phyloP scores from a whole-genome alignment of 2,329 filamentous ascomycete genomes.

The Sclerotinia minor region DNA sequence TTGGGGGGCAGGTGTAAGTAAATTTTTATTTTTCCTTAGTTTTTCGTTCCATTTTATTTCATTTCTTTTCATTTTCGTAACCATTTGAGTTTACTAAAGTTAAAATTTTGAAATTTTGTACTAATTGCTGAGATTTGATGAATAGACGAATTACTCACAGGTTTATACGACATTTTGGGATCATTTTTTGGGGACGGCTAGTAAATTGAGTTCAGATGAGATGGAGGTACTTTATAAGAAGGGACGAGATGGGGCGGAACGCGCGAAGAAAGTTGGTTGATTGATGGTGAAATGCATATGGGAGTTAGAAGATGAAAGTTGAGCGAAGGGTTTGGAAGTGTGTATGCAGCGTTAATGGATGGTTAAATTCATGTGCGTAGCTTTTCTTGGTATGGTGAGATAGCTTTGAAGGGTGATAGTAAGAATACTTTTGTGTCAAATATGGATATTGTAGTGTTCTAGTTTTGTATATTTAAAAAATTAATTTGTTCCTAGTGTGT shows the following conservation, averaged over 20 bases:
- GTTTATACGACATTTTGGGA: constrained; percentile 19
- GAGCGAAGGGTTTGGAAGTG: not conserved
- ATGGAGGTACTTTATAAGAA: constrained; percentile 12
- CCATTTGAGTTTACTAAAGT: too few relatives aligned
- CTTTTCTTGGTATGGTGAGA: not conserved
- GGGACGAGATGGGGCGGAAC: constrained; percentile 1
- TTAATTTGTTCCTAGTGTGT: not conserved
- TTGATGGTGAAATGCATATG: not conserved
- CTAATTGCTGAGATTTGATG: not conserved
- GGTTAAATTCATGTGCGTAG: not conserved
- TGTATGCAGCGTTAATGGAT: not conserved
- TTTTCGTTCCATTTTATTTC: too few relatives aligned
- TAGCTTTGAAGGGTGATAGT: not conserved
- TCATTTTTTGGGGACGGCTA: constrained; percentile 4
- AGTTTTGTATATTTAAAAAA: not conserved
- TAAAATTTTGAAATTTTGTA: not conserved
- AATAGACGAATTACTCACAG: constrained; percentile 16
- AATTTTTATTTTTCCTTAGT: not conserved
- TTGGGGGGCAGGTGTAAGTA: constrained; percentile 19
- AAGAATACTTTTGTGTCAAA: not conserved
- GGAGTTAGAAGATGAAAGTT: not conserved
- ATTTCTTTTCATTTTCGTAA: too few relatives aligned
- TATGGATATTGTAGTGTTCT: not conserved
- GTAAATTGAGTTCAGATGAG: not conserved
- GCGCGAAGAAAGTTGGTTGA: not conserved